These are phyloP conservation scores for Calonectria henricotiae DNA, from an alignment of 2,329 filamentous ascomycete genomes.

Conservation along the genomic window DNA sequence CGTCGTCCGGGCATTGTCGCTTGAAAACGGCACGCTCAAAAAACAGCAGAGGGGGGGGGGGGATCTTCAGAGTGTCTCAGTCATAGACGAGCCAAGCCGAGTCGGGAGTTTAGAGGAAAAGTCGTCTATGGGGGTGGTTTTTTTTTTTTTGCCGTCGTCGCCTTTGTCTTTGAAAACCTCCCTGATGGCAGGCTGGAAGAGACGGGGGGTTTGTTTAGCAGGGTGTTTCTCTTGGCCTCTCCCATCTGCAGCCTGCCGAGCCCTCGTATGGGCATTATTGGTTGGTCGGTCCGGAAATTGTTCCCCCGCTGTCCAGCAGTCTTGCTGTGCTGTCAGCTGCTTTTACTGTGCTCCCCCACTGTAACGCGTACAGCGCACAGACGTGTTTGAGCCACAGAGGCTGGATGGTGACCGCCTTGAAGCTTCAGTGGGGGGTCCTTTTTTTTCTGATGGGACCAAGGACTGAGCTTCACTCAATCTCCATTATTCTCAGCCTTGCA, in stretches of 20 bases:
- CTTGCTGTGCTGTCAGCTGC: slow-evolving; percentile 23
- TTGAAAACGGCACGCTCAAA: slow-evolving; percentile 24
- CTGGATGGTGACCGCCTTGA: slow-evolving; percentile 17
- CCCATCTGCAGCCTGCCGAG: slow-evolving; percentile 16
- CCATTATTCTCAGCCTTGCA: slow-evolving; percentile 43
- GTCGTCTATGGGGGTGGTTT: slow-evolving; percentile 26
- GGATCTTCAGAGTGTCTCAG: slow-evolving; percentile 38
- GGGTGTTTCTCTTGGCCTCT: slow-evolving; percentile 29
- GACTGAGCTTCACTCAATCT: slow-evolving; percentile 17
- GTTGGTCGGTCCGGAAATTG: slow-evolving; percentile 58
- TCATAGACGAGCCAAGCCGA: slow-evolving; percentile 26
- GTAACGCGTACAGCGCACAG: slow-evolving; percentile 31
- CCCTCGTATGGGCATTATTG: slow-evolving; percentile 35
- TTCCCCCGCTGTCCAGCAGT: slow-evolving; percentile 49
- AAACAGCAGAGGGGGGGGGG: slow-evolving; percentile 14
- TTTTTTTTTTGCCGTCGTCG: slow-evolving; percentile 37
- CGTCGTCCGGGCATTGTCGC: slow-evolving; percentile 53
- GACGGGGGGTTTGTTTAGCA: slow-evolving; percentile 36
- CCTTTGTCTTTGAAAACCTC: slow-evolving; percentile 43
- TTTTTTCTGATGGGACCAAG: slow-evolving; percentile 8
- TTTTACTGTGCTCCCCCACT: slow-evolving; percentile 24
- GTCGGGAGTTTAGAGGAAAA: slow-evolving; percentile 14
- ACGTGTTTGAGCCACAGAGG: slow-evolving; percentile 19
- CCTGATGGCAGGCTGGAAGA: slow-evolving; percentile 46
- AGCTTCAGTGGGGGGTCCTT: slow-evolving; percentile 40